phyloP scores from a whole-genome alignment of 495 filamentous ascomycete genomes.

The Sordaria brevicollis region DNA sequence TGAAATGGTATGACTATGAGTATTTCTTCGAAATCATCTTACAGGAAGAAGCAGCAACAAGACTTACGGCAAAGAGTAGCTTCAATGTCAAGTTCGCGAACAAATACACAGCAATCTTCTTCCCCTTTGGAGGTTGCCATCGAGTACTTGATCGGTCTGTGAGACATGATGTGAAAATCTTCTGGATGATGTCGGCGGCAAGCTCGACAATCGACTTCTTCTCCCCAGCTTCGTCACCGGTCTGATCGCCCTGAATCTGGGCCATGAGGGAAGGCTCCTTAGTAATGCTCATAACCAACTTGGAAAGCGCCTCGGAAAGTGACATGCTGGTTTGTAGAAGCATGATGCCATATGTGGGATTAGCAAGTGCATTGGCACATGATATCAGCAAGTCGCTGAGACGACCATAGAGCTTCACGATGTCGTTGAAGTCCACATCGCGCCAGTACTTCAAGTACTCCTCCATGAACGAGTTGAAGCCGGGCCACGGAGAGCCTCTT shows the following conservation, averaged over 20 bases:
- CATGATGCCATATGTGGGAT: conserved; percentile 66
- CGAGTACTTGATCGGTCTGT: conserved; percentile 63
- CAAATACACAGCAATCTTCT: conserved; percentile 76
- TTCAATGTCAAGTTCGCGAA: conserved; percentile 89
- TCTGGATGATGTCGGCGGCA: conserved; percentile 76
- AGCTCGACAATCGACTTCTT: conserved; percentile 71
- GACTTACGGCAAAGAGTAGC: conserved; percentile 66
- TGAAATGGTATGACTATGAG: not conserved
- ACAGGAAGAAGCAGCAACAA: not conserved
- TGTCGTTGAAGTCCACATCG: conserved; percentile 63
- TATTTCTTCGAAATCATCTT: not conserved
- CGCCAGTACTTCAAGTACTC: conserved; percentile 71
- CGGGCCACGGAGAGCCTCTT: conserved; percentile 55
- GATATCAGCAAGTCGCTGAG: conserved; percentile 63
- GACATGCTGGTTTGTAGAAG: conserved; percentile 69
- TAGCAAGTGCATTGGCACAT: conserved; percentile 68
- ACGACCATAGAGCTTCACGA: conserved; percentile 62
- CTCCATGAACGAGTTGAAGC: conserved; percentile 66
- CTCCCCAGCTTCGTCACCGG: conserved; percentile 45
- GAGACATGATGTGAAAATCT: conserved; percentile 84
- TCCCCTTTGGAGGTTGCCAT: conserved; percentile 58
- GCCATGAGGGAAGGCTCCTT: conserved; percentile 58
- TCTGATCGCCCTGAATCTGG: conserved; percentile 39
- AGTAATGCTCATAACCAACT: conserved; percentile 71
- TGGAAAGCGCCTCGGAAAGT: conserved; percentile 63